These are phyloP conservation scores for Aspergillus egyptiacus DNA, from an alignment of 495 filamentous ascomycete genomes.

Conservation along the genomic window DNA sequence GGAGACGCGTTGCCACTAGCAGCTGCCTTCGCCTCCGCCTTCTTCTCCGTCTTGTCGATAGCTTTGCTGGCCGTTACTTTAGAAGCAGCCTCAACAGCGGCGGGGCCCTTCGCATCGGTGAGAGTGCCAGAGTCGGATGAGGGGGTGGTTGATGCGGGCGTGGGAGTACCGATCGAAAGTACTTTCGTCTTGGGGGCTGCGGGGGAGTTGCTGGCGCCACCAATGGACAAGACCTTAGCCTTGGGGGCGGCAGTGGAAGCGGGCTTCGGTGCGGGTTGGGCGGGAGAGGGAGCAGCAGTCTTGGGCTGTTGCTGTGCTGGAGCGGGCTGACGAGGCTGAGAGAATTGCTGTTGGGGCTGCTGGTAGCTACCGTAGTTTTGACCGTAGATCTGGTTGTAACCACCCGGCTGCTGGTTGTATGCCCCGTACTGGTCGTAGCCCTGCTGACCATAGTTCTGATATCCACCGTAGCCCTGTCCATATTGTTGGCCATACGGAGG, in stretches of 20 bases:
- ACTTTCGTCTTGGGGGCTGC: conserved; percentile 59
- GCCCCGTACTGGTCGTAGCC: conserved; percentile 36
- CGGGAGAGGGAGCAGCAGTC: conserved; percentile 26
- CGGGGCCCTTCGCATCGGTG: conserved; percentile 49
- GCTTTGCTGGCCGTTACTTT: conserved; percentile 78
- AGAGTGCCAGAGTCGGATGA: conserved; percentile 41
- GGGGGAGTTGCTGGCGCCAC: conserved; percentile 40
- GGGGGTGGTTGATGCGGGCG: conserved; percentile 28
- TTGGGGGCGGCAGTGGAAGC: conserved; percentile 51
- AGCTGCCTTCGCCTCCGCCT: conserved; percentile 36
- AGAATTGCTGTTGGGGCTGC: conserved; percentile 42
- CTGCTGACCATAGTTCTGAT: conserved; percentile 43
- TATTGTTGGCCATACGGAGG: conserved; percentile 39
- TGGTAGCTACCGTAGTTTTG: conserved; percentile 36
- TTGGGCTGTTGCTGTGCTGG: conserved; percentile 30
- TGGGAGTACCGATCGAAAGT: conserved; percentile 55
- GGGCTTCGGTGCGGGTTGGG: conserved; percentile 29
- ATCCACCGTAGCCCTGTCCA: conserved; percentile 30
- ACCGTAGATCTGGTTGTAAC: conserved; percentile 32
- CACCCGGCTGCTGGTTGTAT: conserved; percentile 38
- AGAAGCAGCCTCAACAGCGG: conserved; percentile 47
- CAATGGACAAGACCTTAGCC: conserved; percentile 66
- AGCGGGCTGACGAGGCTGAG: conserved; percentile 56
- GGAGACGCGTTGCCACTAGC: conserved; percentile 70
- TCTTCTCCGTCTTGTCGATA: conserved; percentile 70